These are phyloP conservation scores for Peronospora destructor DNA, from an alignment of 352 stramenopile genomes.

Conservation along the genomic window DNA sequence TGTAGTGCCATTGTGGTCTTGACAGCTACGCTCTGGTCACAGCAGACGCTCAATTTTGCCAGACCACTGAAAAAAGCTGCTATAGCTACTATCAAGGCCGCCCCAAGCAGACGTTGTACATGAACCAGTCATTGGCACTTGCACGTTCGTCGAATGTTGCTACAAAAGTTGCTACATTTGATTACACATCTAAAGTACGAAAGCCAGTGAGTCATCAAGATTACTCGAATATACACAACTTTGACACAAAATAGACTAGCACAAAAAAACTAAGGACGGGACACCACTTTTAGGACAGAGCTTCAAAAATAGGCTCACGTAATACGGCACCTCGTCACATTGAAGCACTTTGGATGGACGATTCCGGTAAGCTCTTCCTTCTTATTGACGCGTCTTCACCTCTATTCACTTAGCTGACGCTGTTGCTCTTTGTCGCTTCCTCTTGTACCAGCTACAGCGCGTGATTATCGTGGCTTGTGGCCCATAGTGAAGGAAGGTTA, in stretches of 20 bases:
- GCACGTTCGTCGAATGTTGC: too few species aligned
- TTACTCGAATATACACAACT: too few species aligned
- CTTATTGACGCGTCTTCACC: not conserved
- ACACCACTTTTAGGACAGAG: not conserved
- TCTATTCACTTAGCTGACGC: slow-evolving; percentile 1
- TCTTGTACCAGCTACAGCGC: slow-evolving; percentile 21
- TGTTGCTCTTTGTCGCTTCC: slow-evolving; percentile 10
- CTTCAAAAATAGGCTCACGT: slow-evolving; percentile 1
- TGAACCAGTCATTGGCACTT: too few species aligned
- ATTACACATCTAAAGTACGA: too few species aligned
- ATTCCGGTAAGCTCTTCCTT: slow-evolving; percentile 26
- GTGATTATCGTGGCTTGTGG: slow-evolving; percentile 69
- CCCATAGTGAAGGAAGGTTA: slow-evolving; percentile 79
- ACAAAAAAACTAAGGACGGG: too few species aligned
- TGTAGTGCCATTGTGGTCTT: slow-evolving; percentile 93
- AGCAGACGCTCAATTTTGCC: slow-evolving; percentile 87
- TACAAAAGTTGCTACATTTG: too few species aligned
- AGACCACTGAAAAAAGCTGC: slow-evolving; percentile 42
- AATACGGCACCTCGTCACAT: not conserved
- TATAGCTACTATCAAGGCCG: slow-evolving; percentile 35
- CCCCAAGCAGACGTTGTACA: slow-evolving; percentile 22
- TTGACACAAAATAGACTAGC: too few species aligned
- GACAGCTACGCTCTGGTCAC: slow-evolving; percentile 87
- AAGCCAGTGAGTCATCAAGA: too few species aligned
- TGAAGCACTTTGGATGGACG: slow-evolving; percentile 27